Evolutionary conservation across 202 grass and related monocot species (phyloP), one percentile per base, ranked within the genome.

Genomic region (Musa balbisiana): DNA sequence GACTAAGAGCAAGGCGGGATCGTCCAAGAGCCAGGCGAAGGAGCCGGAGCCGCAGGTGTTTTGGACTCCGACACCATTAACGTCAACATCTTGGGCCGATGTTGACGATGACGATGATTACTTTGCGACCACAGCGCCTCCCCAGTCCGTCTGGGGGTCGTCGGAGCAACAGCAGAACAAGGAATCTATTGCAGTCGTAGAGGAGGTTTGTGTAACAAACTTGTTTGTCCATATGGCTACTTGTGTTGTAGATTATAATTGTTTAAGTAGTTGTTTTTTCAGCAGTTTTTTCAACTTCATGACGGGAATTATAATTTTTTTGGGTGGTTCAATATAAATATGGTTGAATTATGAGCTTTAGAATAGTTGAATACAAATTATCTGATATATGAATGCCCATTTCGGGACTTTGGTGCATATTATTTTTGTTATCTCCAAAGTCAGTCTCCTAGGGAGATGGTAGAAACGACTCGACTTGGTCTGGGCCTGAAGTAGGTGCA

Each of bases 71-170:
- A 68, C 71, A 17, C 80, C 72, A 50, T 73, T 86, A 71, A 82
- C 74, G 49, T 75, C 76, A 24, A 86, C 76, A 68, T 79, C 76
- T 11, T 86, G 84, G 80, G 84, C 84, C 22, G 84, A 86, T 62
- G 84, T 86, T 1, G 76, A 82, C 22, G 84, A 85, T 10, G 83
- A 82, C 21, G 64, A 82, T 1, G 80, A 86, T 27, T 86, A 86
- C 76, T 82, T 55, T 64, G 76, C 84, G 54, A 86, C 84, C 52
- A 76, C 84, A 71, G 76, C 75, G 6, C 80, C 71, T 19, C 80
- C 64, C 17, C 80, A 43, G 29, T 26, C 80, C 19, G 29, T 76
- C 24, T 82, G 56, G 65, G 76, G 56, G 23, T 43, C 74, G 1
- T 56, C 71, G 25, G 55, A 54, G 64, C 53, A 55, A 64, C 26